Evolutionary conservation across 139 green algal species (phyloP).

Genomic region (Diplosphaera chodatii): DNA sequence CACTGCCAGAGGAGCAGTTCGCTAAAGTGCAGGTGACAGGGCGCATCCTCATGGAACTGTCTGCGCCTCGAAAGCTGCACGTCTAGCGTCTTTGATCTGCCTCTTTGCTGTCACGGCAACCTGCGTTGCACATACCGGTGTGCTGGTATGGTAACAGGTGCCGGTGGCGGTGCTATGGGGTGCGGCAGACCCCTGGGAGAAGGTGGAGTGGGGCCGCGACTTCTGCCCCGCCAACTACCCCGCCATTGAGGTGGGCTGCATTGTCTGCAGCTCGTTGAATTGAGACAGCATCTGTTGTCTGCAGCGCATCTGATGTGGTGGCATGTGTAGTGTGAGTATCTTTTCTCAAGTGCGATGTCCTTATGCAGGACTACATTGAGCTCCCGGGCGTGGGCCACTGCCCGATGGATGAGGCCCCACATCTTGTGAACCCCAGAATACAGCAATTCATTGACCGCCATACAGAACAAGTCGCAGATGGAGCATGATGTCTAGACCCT

Average conservation of each 20-base stretch:
- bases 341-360: no score
- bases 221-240: constrained; percentile 37
- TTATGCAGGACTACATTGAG: constrained; percentile 85
- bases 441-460: constrained; percentile 56
- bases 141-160: no score
- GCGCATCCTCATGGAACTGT: no score
- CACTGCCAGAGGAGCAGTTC: constrained; percentile 87
- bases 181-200: constrained; percentile 79
- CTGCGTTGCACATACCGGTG: no score
- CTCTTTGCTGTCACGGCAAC: no score
- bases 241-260: constrained; percentile 52
- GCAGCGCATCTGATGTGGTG: no score
- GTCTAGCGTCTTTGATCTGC: no score
- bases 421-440: constrained; percentile 90
- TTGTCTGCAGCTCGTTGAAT: no score
- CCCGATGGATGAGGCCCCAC: constrained; percentile 73
- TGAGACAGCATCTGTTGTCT: no score
- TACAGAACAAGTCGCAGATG: background rate
- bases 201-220: constrained; percentile 59
- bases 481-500: background rate
- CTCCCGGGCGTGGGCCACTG: constrained; percentile 86
- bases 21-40: constrained; percentile 22
- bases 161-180: constrained; percentile 89
- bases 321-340: no score
- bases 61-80: no score